These are phyloP conservation scores for Brachypodium distachyon DNA, from an alignment of 202 grass and related monocot genomes.

Conservation along the genomic window DNA sequence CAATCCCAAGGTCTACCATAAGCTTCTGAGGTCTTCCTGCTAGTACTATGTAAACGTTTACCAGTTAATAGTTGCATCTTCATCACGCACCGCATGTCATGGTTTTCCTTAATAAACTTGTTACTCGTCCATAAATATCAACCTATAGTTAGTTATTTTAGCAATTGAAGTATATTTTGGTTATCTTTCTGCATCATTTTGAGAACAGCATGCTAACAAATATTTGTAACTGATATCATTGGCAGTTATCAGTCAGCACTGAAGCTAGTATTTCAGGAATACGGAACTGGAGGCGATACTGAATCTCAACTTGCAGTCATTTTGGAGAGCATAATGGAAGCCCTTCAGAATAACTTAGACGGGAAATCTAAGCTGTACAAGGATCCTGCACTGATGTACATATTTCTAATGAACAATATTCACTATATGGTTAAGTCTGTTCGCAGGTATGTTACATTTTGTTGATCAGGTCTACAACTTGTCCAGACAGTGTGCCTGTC, in stretches of 20 bases:
- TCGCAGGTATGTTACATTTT: constrained; percentile 40
- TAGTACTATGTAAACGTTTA: background rate
- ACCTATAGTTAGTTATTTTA: background rate
- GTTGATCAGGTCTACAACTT: constrained; percentile 12
- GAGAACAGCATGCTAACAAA: constrained; percentile 7
- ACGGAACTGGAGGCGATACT: constrained; percentile 41
- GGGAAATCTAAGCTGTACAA: constrained; percentile 79
- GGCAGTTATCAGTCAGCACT: constrained; percentile 70
- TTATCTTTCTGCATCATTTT: background rate
- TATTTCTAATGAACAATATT: constrained; percentile 96
- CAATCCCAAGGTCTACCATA: background rate
- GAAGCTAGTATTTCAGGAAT: constrained; percentile 66
- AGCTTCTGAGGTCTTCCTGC: background rate
- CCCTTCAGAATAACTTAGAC: constrained; percentile 78
- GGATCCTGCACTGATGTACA: constrained; percentile 58
- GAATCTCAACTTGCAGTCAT: constrained; percentile 59
- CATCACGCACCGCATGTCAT: background rate
- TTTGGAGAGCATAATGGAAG: constrained; percentile 65
- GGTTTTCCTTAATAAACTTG: background rate
- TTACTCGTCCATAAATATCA: background rate
- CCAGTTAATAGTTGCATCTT: background rate
- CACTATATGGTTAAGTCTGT: constrained; percentile 73
- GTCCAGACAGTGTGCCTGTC: background rate
- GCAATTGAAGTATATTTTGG: constrained; percentile 1
- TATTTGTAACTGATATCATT: constrained; percentile 7